These are phyloP conservation scores for Pisolithus marmoratus DNA, from an alignment of 768 basidiomycete genomes.

Conservation along the genomic window DNA sequence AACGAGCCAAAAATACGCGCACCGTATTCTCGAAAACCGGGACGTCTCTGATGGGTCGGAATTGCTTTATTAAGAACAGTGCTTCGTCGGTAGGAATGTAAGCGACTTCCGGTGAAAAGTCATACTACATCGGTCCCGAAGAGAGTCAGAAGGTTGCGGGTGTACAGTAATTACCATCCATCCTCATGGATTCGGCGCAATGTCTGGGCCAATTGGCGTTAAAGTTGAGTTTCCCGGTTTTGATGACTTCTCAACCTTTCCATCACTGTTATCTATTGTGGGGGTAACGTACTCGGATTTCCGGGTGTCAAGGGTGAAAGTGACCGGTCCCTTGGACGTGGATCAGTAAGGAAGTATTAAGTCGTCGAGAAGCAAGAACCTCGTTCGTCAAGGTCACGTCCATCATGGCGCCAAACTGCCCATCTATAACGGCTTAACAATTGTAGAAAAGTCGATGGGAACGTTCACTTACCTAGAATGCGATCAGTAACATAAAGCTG, in stretches of 20 bases:
- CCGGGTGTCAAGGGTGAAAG: slow-evolving; percentile 77
- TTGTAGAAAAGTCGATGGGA: background rate
- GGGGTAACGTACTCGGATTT: slow-evolving; percentile 61
- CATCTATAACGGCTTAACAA: slow-evolving; percentile 47
- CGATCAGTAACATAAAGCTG: slow-evolving; percentile 65
- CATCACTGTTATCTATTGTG: slow-evolving; percentile 2
- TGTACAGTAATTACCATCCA: too few species aligned
- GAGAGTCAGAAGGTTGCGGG: too few species aligned
- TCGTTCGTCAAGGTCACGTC: slow-evolving; percentile 83
- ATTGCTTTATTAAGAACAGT: too few species aligned
- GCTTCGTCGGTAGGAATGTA: too few species aligned
- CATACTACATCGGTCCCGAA: too few species aligned
- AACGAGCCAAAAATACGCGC: too few species aligned
- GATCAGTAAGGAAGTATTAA: slow-evolving; percentile 3
- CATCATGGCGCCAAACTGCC: slow-evolving; percentile 98
- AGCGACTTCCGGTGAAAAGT: too few species aligned
- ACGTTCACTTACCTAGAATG: slow-evolving; percentile 58
- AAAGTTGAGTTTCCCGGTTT: too few species aligned
- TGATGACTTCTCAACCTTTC: slow-evolving; percentile 9
- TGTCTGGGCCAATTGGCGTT: too few species aligned
- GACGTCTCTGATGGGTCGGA: too few species aligned
- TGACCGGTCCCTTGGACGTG: slow-evolving; percentile 66
- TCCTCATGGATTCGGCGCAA: slow-evolving; percentile 2
- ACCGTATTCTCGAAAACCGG: too few species aligned
- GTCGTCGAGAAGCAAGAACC: slow-evolving; percentile 32